phyloP scores from a whole-genome alignment of 108 stramenopile genomes.

The Fistulifera pelliculosa region DNA sequence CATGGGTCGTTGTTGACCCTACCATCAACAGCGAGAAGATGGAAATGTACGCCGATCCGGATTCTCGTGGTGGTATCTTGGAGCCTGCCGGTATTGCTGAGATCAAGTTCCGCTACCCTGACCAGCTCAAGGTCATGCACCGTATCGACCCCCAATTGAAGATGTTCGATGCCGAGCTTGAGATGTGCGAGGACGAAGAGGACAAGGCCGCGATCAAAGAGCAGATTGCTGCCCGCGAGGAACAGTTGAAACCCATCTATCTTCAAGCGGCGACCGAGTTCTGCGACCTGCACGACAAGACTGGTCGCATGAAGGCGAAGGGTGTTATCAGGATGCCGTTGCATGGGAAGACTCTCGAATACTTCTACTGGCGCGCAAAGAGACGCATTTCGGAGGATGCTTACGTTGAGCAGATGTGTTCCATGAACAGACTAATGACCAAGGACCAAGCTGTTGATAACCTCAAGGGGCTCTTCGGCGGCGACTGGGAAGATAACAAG shows the following conservation, averaged over 20 bases:
- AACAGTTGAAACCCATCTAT: conserved; percentile 87
- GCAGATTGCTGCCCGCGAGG: conserved; percentile 88
- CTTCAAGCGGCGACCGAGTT: conserved; percentile 95
- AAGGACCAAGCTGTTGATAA: conserved; percentile 38
- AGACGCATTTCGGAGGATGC: conserved; percentile 89
- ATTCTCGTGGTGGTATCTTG: conserved; percentile 95
- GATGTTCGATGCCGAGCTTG: conserved; percentile 82
- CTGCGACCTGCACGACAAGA: conserved; percentile 95
- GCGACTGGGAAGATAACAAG: conserved; percentile 72
- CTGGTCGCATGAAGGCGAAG: conserved; percentile 99
- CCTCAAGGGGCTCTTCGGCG: conserved; percentile 45
- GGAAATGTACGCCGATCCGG: conserved; percentile 97
- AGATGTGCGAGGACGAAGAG: conserved; percentile 61
- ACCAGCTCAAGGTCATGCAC: conserved; percentile 83
- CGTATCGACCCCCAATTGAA: conserved; percentile 79
- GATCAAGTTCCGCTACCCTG: conserved; percentile 93
- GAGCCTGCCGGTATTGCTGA: conserved; percentile 97
- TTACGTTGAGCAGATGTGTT: conserved; percentile 48
- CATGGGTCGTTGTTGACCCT: conserved; percentile 98
- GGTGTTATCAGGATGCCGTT: conserved; percentile 89
- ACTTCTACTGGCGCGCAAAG: conserved; percentile 93
- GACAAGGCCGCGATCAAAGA: conserved; percentile 59
- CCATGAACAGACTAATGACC: conserved; percentile 41
- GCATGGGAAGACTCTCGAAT: conserved; percentile 86
- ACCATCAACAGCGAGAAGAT: conserved; percentile 97